Evolutionary conservation across 345 rosid species (phyloP).

Genomic region (Cardamine resedifolia): DNA sequence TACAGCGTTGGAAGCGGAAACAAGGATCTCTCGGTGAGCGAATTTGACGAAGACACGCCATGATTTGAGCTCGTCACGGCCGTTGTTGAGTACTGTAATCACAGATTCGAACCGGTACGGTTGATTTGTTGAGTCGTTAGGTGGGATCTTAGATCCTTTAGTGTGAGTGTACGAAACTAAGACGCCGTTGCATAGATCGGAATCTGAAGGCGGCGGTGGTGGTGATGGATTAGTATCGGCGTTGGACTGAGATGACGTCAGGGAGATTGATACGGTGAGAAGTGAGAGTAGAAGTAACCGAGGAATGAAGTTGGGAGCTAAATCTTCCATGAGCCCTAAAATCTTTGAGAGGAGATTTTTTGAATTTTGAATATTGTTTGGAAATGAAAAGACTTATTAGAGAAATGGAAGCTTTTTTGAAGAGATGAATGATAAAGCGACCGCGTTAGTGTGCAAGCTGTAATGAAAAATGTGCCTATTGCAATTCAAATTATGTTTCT

Average conservation of each 20-base stretch:
- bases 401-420: conserved; percentile 11
- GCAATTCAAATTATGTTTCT: conserved; percentile 27
- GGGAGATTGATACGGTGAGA: neutral
- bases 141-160: conserved; percentile 52
- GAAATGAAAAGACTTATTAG: neutral
- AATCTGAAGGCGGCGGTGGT: conserved; percentile 14
- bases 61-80: conserved; percentile 65
- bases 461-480: conserved; percentile 13
- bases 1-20: conserved; percentile 69
- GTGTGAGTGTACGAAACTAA: conserved; percentile 62
- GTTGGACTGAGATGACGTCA: conserved; percentile 19
- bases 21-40: conserved; percentile 65
- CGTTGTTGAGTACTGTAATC: conserved; percentile 69
- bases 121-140: conserved; percentile 57
- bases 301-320: conserved; percentile 12
- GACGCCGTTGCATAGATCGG: conserved; percentile 56
- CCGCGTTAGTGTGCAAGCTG: conserved; percentile 30
- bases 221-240: conserved; percentile 10
- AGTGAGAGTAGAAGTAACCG: conserved; percentile 20
- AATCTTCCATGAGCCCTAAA: conserved; percentile 35
- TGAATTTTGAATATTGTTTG: neutral
- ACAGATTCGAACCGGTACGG: conserved; percentile 87
- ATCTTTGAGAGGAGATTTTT: neutral
- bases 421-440: conserved; percentile 25
- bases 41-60: conserved; percentile 86